These are phyloP conservation scores for Chalaropsis thielavioides DNA, from an alignment of 2,329 filamentous ascomycete genomes.

Conservation along the genomic window DNA sequence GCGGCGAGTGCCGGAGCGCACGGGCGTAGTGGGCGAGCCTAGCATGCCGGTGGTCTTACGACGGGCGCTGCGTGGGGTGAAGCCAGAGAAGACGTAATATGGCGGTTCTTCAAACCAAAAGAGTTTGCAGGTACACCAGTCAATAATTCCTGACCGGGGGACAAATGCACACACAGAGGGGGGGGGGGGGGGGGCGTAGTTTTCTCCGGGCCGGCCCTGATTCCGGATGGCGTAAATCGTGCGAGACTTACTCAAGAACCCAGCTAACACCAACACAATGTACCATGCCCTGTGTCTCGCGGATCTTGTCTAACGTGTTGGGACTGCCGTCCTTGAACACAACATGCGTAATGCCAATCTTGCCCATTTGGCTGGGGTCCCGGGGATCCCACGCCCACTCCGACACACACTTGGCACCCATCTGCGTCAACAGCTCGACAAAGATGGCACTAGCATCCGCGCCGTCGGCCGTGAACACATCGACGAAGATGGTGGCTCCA, in stretches of 20 bases:
- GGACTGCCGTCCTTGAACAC: slow-evolving; percentile 79
- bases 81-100: slow-evolving; percentile 53
- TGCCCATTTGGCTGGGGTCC: slow-evolving; percentile 27
- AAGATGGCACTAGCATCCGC: slow-evolving; percentile 71
- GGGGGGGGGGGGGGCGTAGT: not conserved
- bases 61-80: slow-evolving; percentile 55
- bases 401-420: slow-evolving; percentile 69
- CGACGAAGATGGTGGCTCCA: slow-evolving; percentile 66
- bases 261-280: slow-evolving; percentile 78
- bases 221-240: not conserved
- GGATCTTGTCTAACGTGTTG: slow-evolving; percentile 67
- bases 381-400: slow-evolving; percentile 49
- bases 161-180: not conserved
- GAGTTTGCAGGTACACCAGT: too few species aligned
- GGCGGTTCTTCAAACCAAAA: slow-evolving; percentile 60
- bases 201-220: too few species aligned
- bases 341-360: slow-evolving; percentile 71
- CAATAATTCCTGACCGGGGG: too few species aligned
- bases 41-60: slow-evolving; percentile 62
- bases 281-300: slow-evolving; percentile 56
- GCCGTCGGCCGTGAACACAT: slow-evolving; percentile 71
- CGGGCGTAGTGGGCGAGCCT: slow-evolving; percentile 32
- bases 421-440: slow-evolving; percentile 59
- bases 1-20: slow-evolving; percentile 32
- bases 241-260: slow-evolving; percentile 62